A percentile compares a stretch with the other conserved stretches of the same genome.
These are phyloP conservation scores for Aphanomyces stellatus DNA, from an alignment of 352 stramenopile genomes.

Conservation along the genomic window DNA sequence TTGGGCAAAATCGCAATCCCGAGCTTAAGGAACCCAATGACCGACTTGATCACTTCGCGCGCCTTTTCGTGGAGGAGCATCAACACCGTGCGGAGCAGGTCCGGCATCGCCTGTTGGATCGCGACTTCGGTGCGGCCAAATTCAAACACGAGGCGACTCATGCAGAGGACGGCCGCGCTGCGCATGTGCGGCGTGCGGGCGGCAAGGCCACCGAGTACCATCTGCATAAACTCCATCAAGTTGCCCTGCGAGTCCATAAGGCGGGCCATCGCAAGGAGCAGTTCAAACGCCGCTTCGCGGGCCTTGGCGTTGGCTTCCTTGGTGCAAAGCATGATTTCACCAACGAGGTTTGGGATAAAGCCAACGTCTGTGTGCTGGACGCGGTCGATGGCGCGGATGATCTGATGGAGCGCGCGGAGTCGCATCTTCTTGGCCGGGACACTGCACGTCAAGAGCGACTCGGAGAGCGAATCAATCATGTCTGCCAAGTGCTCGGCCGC, in stretches of 20 bases:
- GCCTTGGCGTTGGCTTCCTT: conserved; percentile 96
- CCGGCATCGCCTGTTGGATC: conserved; percentile 72
- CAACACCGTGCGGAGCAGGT: conserved; percentile 88
- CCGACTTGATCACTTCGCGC: conserved; percentile 94
- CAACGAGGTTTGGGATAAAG: conserved; percentile 86
- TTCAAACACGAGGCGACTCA: conserved; percentile 94
- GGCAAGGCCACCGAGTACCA: conserved; percentile 88
- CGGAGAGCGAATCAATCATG: conserved; percentile 89
- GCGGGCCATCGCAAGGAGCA: conserved; percentile 77
- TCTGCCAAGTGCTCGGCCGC: conserved; percentile 82
- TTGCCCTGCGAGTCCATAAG: conserved; percentile 46
- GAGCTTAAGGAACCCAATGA: conserved; percentile 95
- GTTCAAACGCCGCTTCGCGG: conserved; percentile 75
- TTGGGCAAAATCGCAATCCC: conserved; percentile 85
- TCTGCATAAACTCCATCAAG: conserved; percentile 86
- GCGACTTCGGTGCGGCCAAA: conserved; percentile 60
- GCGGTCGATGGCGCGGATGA: conserved; percentile 68
- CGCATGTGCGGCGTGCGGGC: conserved; percentile 93
- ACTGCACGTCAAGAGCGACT: conserved; percentile 91
- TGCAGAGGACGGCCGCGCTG: conserved; percentile 90
- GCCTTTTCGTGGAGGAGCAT: conserved; percentile 91
- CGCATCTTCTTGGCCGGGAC: conserved; percentile 94
- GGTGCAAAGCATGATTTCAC: conserved; percentile 94
- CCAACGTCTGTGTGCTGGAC: conserved; percentile 48
- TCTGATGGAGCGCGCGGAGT: conserved; percentile 82